These are phyloP conservation scores for Corylus avellana DNA, from an alignment of 306 rosid genomes.

Conservation along the genomic window DNA sequence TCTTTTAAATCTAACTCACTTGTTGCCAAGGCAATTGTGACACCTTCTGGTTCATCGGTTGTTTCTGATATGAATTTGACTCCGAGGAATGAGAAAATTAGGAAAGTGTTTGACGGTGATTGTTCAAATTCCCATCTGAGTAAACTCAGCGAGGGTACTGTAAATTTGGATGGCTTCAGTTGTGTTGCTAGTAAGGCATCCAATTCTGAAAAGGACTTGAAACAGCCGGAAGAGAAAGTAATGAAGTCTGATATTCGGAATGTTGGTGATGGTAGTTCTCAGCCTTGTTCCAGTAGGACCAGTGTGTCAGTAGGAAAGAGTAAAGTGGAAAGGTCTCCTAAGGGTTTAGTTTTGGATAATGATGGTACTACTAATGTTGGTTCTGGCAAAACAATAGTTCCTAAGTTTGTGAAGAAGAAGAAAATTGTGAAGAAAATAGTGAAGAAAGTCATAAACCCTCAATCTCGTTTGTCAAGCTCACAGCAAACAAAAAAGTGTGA, in stretches of 20 bases:
- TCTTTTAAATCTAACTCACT: constrained; percentile 80
- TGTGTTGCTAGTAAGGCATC: constrained; percentile 24
- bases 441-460: constrained; percentile 52
- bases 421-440: constrained; percentile 65
- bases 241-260: constrained; percentile 15
- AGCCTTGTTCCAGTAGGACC: constrained; percentile 26
- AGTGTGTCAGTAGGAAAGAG: constrained; percentile 31
- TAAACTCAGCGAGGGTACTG: constrained; percentile 18
- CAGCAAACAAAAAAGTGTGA: constrained; percentile 21
- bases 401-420: constrained; percentile 60
- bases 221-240: constrained; percentile 17
- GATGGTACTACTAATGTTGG: constrained; percentile 17
- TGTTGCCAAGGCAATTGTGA: constrained; percentile 80
- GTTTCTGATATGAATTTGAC: constrained; percentile 28
- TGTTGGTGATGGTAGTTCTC: constrained; percentile 31
- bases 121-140: constrained; percentile 18
- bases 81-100: constrained; percentile 23
- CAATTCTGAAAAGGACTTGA: constrained; percentile 32
- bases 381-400: constrained; percentile 32
- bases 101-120: constrained; percentile 15
- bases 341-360: constrained; percentile 25
- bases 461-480: constrained; percentile 28
- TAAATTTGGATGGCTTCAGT: constrained; percentile 23
- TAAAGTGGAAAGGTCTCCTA: constrained; percentile 24
- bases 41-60: constrained; percentile 38